These are phyloP conservation scores for Pyrrhoderma noxium DNA, from an alignment of 1,284 basidiomycete species.

Conservation along the genomic window DNA sequence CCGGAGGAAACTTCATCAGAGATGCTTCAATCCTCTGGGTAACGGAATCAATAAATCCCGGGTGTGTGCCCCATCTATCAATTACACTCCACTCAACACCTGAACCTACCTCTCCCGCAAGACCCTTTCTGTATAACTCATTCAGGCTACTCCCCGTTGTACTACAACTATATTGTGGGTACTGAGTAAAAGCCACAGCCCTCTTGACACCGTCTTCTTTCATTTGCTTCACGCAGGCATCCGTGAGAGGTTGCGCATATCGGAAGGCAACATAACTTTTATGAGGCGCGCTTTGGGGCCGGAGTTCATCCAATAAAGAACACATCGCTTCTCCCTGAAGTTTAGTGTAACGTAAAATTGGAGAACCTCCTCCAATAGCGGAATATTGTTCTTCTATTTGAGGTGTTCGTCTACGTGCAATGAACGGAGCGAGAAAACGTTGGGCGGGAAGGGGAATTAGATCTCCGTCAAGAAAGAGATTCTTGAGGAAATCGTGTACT, in stretches of 20 bases:
- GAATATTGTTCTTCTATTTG: slow-evolving; percentile 92
- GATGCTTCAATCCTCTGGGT: slow-evolving; percentile 83
- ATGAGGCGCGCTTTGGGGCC: slow-evolving; percentile 90
- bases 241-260: slow-evolving; percentile 87
- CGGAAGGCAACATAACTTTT: slow-evolving; percentile 95
- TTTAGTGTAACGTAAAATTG: slow-evolving; percentile 90
- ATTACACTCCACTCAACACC: slow-evolving; percentile 94
- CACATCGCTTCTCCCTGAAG: slow-evolving; percentile 90
- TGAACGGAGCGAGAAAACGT: slow-evolving; percentile 77
- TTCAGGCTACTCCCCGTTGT: slow-evolving; percentile 97
- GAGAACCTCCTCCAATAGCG: slow-evolving; percentile 95
- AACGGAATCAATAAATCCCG: slow-evolving; percentile 90
- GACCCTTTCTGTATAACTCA: slow-evolving; percentile 73
- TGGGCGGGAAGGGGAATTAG: slow-evolving; percentile 96
- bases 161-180: slow-evolving; percentile 98
- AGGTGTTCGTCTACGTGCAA: slow-evolving; percentile 89
- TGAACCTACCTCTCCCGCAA: slow-evolving; percentile 48
- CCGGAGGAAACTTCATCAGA: slow-evolving; percentile 73
- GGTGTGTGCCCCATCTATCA: slow-evolving; percentile 95
- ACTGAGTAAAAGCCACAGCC: slow-evolving; percentile 96
- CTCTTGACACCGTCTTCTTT: slow-evolving; percentile 85
- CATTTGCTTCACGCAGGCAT: slow-evolving; percentile 80
- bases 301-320: slow-evolving; percentile 85
- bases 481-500: slow-evolving; percentile 86
- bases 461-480: slow-evolving; percentile 92